Evolutionary conservation across 768 basidiomycete species (phyloP), one percentile per base, ranked within the genome.

Genomic region (Gymnopilus junonius): DNA sequence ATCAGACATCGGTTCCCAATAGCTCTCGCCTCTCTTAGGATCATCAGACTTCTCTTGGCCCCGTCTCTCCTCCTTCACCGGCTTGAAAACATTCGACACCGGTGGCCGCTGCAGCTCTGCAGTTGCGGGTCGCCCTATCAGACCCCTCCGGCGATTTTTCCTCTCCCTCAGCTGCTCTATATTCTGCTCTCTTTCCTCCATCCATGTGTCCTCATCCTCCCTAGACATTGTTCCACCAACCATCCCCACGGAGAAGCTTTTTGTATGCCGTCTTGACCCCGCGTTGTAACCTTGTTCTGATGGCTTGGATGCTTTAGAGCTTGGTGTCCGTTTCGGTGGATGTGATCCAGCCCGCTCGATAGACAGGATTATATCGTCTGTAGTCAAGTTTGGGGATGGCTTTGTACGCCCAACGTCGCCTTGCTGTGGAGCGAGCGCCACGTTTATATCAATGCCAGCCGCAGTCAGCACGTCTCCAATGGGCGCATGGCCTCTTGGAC

Each of bases 401-500:
- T 11, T 35, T 50, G 32, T 14, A 35, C 12, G 10, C 31, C 39
- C n/a, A 21, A n/a, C 10, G 20, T 59, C 25, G 25, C 10, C 37
- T 15, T 55, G 12, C 17, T 14, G 37, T 40, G 54, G 45, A 2
- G 29, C 29, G 14, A 25, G 12, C 17, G 2, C 8, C 34, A 7
- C n/a, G 21, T 39, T 45, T 37, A 58, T 61, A 34, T 67, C 55
- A 35, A 62, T 59, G 31, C 64, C 70, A 35, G 66, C 66, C 1
- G 62, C 66, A 5, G 64, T 61, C 21, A 95, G 83, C 17, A 94
- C 86, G 32, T 85, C 85, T 54, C 79, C 73, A 55, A 97, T 89
- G 1, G 92, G 87, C 0, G 88, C 87, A 67, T 97, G 95, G 4
- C 85, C 86, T 45, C 87, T 84, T 1, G 92, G 81, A 14, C 78